Evolutionary conservation across 345 rosid species (phyloP), one percentile per base, ranked within the genome.

Genomic region (Eucalyptus marginata): DNA sequence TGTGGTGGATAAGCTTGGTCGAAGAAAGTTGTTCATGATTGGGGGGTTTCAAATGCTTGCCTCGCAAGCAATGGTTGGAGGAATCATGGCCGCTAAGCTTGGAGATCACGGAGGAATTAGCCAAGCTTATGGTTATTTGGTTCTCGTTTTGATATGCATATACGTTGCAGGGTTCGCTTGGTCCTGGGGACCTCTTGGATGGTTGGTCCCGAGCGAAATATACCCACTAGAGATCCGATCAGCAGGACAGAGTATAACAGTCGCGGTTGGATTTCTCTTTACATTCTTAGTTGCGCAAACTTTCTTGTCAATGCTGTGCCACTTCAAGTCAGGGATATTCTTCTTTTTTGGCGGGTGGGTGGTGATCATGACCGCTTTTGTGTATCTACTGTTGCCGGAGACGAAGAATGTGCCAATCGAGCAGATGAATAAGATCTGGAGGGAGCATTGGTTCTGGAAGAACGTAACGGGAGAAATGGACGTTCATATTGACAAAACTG

Each of bases 21-120:
- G 96, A 36, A 93, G 94, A 66, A 87, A 54, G 4, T 84, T 96
- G 92, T 94, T 95, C 90, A 49, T 95, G 27, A 22, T 90, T 5
- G 95, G 98, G 10, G 96, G 97, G n/a, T 51, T 90, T 11, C 97
- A 93, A 81, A 97, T 96, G 99, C 62, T 96, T 59, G 87, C 90
- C 85, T 93, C 97, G 11, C 98, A 96, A 88, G 62, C 93, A 24
- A 81, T 90, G 16, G 88, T 96, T 1, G 97, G 97, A 43, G 92
- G 89, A 22, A 81, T 93, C 2, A 81, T 94, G 92, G 93, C 92
- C 14, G 90, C 92, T 16, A 87, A 93, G 86, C 89, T 93, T 24
- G 95, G 92, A 33, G 95, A 96, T 52, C 93, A 92, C 14, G 99
- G 97, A 3, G 91, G 89, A 36, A n/a, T 95, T 12, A 80, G 90